These are phyloP conservation scores for Lodderomyces oxycetoniae DNA, from an alignment of 1,139 yeast species.

Conservation along the genomic window DNA sequence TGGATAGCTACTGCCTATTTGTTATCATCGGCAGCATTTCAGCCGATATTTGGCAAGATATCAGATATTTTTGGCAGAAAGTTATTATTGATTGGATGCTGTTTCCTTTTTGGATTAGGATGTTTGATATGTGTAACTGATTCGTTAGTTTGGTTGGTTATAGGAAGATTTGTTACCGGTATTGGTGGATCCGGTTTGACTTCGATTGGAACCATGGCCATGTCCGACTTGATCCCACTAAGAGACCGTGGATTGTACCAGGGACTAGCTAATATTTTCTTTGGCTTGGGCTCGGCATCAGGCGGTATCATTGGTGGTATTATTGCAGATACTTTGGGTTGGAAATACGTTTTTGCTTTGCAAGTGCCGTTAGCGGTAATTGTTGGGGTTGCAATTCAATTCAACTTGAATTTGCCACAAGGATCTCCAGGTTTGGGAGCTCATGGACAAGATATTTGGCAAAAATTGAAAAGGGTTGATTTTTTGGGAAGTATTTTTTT, in stretches of 20 bases:
- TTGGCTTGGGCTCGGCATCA: slow-evolving; percentile 48
- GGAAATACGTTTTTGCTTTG: slow-evolving; percentile 60
- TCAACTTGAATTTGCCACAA: slow-evolving; percentile 39
- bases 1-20: slow-evolving; percentile 47
- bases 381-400: slow-evolving; percentile 40
- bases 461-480: slow-evolving; percentile 58
- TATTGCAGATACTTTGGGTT: slow-evolving; percentile 66
- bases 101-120: slow-evolving; percentile 35
- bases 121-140: slow-evolving; percentile 39
- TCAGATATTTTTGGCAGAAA: slow-evolving; percentile 85
- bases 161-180: slow-evolving; percentile 55
- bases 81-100: slow-evolving; percentile 31
- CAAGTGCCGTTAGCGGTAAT: slow-evolving; percentile 60
- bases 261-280: slow-evolving; percentile 48
- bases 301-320: slow-evolving; percentile 66
- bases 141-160: slow-evolving; percentile 44
- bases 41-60: slow-evolving; percentile 78
- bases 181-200: slow-evolving; percentile 57
- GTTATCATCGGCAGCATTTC: slow-evolving; percentile 43
- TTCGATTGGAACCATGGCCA: slow-evolving; percentile 46
- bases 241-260: slow-evolving; percentile 52
- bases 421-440: slow-evolving; percentile 49
- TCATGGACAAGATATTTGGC: slow-evolving; percentile 29
- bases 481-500: slow-evolving; percentile 63
- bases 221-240: slow-evolving; percentile 49